phyloP scores from a whole-genome alignment of 441 rosid species.

The Hura crepitans region DNA sequence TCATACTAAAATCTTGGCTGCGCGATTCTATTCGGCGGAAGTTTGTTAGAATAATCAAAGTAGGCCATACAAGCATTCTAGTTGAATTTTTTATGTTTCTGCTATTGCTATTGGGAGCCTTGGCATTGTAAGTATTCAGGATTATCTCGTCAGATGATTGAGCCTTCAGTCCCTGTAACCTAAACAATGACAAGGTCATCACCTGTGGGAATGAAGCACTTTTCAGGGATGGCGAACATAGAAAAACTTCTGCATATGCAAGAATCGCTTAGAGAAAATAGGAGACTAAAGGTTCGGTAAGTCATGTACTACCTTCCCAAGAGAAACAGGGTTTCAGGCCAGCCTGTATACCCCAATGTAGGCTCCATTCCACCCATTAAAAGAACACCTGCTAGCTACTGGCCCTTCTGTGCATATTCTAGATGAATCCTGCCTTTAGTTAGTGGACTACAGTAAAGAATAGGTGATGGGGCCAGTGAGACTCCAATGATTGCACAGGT shows the following conservation, averaged over 20 bases:
- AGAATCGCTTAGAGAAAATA: not conserved
- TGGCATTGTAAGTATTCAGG: not conserved
- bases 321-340: not conserved
- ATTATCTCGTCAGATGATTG: not conserved
- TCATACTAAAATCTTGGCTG: not conserved
- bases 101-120: not conserved
- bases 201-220: not conserved
- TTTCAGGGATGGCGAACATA: not conserved
- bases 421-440: not conserved
- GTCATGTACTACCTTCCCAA: not conserved
- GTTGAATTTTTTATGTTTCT: not conserved
- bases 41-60: not conserved
- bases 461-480: not conserved
- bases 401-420: not conserved
- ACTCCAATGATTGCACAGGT: slow-evolving; percentile 2
- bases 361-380: not conserved
- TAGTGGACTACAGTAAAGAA: not conserved
- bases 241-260: not conserved
- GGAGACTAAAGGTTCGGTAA: not conserved
- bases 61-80: not conserved
- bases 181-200: not conserved
- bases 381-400: not conserved
- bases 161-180: not conserved
- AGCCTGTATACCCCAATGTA: not conserved
- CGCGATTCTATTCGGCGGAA: not conserved